Percentiles rank a stretch among this genome's conserved stretches.
Conservation (phyloP, 1,139 yeast genomes). For the Yamadazyma triangularis region DNA sequence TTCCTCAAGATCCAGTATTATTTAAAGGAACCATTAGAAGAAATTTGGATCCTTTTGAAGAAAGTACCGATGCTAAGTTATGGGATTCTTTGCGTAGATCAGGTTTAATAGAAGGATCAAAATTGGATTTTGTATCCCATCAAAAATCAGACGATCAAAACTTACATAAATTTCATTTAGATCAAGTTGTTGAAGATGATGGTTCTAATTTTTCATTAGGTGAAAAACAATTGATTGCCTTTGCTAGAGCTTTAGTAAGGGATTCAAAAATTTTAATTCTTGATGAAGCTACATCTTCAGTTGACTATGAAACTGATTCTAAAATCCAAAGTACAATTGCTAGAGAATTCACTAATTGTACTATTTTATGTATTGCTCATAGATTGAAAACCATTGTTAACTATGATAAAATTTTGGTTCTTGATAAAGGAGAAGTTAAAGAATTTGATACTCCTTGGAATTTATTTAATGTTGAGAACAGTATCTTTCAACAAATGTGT, state of each 20-base stretch:
- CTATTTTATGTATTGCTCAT: conserved; percentile 15
- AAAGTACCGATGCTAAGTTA: conserved; percentile 25
- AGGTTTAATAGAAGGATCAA: conserved; percentile 22
- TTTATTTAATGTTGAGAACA: conserved; percentile 27
- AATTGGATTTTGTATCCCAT: conserved; percentile 13
- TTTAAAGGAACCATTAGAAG: conserved; percentile 78
- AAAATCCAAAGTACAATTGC: conserved; percentile 40
- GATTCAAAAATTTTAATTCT: conserved; percentile 46
- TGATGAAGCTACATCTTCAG: conserved; percentile 57
- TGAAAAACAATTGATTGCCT: conserved; percentile 50
- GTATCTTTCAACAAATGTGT: conserved; percentile 41
- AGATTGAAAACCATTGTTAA: conserved; percentile 13
- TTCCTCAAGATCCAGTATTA: conserved; percentile 92
- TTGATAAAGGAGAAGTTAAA: conserved; percentile 47
- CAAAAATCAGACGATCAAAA: conserved; percentile 28
- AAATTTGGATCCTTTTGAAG: conserved; percentile 66
- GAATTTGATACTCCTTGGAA: conserved; percentile 48
- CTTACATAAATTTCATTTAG: conserved; percentile 41
- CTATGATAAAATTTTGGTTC: conserved; percentile 44
- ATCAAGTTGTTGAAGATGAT: conserved; percentile 48
- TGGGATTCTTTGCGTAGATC: conserved; percentile 35
- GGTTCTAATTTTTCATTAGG: conserved; percentile 55
- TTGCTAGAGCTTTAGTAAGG: conserved; percentile 50
- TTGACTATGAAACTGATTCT: conserved; percentile 52
- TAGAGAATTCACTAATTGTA: conserved; percentile 11